phyloP scores from a whole-genome alignment of 2,329 filamentous ascomycete genomes.

The Fusarium duplospermum region DNA sequence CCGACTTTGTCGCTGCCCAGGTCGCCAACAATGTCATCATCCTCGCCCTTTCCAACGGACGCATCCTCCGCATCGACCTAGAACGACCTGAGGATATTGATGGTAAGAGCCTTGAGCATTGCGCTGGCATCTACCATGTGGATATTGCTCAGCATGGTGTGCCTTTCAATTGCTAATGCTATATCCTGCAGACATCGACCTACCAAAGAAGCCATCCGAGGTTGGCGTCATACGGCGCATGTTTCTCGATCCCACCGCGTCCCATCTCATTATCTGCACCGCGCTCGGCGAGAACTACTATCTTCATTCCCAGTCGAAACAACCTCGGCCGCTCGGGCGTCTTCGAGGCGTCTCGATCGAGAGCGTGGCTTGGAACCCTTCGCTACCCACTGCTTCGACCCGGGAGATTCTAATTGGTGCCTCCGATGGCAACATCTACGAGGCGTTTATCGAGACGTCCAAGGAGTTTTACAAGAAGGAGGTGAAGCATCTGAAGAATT shows the following conservation, averaged over 20 bases:
- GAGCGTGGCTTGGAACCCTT: conserved; percentile 94
- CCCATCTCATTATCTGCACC: conserved; percentile 91
- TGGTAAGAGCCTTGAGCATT: conserved; percentile 60
- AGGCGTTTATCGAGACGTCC: conserved; percentile 92
- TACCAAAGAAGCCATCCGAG: conserved; percentile 92
- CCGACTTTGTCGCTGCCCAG: conserved; percentile 95
- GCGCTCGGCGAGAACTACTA: conserved; percentile 97
- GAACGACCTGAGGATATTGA: conserved; percentile 96
- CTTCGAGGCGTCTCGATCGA: conserved; percentile 90
- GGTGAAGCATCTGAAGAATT: conserved; percentile 87
- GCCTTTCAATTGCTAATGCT: conserved; percentile 19
- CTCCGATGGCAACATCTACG: conserved; percentile 94
- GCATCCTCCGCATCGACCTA: conserved; percentile 93
- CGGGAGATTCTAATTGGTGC: conserved; percentile 93
- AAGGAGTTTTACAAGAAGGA: conserved; percentile 96
- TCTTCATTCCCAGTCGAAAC: conserved; percentile 92
- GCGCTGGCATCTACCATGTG: background rate
- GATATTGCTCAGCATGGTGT: background rate
- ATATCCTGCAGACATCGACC: conserved; percentile 81
- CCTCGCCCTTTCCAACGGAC: conserved; percentile 89
- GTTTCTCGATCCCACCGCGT: conserved; percentile 97
- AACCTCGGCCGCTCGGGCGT: conserved; percentile 83
- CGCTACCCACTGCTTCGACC: conserved; percentile 90
- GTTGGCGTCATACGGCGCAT: conserved; percentile 93
- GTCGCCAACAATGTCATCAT: conserved; percentile 98